Evolutionary conservation across 208 protist genomes (phyloP), one percentile per base, ranked within the genome.

Genomic region (Endotrypanum monterogeii): DNA sequence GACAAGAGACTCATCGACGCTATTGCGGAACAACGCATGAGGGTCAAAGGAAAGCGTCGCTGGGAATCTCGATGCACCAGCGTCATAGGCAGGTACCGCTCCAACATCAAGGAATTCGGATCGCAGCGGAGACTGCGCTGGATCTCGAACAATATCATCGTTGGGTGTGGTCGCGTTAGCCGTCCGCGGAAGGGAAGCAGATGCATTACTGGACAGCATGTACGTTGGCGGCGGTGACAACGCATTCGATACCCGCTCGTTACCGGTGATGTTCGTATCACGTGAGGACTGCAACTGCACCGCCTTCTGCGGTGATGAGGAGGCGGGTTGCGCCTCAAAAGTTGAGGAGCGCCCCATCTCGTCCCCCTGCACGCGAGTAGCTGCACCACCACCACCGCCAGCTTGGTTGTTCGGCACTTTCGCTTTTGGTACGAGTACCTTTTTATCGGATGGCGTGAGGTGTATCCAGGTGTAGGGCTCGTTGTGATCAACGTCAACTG

Each of bases 401-500:
- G 60, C 8, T 46, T 48, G 7, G 60, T 23, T 37, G 37, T 23
- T 12, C 18, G n/a, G 37, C 18, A 14, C 23, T 1, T 30, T 46
- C 67, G 48, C 52, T 12, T 14, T 23, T 28, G 66, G 62, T n/a
- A 12, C 46, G 1, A 52, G 35, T 11, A 44, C 18, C 1, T 48
- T 50, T n/a, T 51, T 66, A 9, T 51, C 52, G 12, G 69, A 60
- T 3, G 67, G 69, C 51, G 78, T 44, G 35, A 94, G 70, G 11
- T 80, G 62, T 57, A 95, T 88, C 44, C 57, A 50, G 8, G 79
- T 85, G 61, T 83, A 89, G 2, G 80, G 79, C 20, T 88, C 82
- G 74, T 87, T 82, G 61, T 81, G 79, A 62, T 91, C 87, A 3
- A 95, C 88, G 67, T 95, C 88, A 9, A 84, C 58, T 9, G 79